Evolutionary conservation across 306 rosid genomes (phyloP).

Genomic region (Medicago ruthenica): DNA sequence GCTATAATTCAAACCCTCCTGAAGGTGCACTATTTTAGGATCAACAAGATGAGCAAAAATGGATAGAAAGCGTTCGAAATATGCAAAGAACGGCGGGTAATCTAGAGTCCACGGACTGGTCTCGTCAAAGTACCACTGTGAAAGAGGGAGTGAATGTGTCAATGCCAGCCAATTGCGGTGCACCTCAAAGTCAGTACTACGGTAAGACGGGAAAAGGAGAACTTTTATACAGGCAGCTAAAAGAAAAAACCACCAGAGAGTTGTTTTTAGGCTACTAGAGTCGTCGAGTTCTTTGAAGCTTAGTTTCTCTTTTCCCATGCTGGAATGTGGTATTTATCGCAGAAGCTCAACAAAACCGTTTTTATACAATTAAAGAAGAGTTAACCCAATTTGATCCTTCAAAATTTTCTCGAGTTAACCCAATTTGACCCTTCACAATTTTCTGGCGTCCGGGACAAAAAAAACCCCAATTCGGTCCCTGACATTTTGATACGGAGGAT

Average conservation of each 20-base stretch:
- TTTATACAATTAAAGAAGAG: constrained; percentile 12
- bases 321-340: too few relatives aligned
- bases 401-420: too few relatives aligned
- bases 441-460: too few relatives aligned
- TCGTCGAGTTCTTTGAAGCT: constrained; percentile 34
- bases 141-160: constrained; percentile 87
- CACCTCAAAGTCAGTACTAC: constrained; percentile 90
- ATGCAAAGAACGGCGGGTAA: constrained; percentile 86
- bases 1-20: constrained; percentile 69
- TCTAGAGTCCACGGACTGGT: constrained; percentile 96
- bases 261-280: constrained; percentile 30
- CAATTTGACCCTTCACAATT: too few relatives aligned
- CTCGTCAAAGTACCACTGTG: constrained; percentile 82
- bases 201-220: constrained; percentile 79
- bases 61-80: constrained; percentile 73
- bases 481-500: too few relatives aligned
- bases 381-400: too few relatives aligned
- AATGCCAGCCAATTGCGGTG: constrained; percentile 88
- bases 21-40: constrained; percentile 73
- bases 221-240: constrained; percentile 68
- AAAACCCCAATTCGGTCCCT: too few relatives aligned
- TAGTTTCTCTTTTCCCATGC: constrained; percentile 48
- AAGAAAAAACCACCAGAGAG: constrained; percentile 71
- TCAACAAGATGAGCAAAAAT: constrained; percentile 66
- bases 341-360: not conserved